Evolutionary conservation across 306 rosid genomes (phyloP).

Genomic region (Trifolium dubium): DNA sequence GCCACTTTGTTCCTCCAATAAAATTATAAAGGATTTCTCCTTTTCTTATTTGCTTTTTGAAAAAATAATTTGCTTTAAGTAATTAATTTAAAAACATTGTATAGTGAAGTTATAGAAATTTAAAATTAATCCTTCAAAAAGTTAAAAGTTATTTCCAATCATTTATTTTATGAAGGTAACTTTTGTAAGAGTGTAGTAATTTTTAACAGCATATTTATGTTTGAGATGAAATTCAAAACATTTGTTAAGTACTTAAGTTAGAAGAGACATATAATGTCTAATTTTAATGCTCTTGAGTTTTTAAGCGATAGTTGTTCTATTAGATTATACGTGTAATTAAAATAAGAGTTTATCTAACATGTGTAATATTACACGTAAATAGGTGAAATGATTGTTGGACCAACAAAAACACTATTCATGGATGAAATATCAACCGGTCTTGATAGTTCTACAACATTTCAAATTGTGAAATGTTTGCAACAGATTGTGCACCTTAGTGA

Average conservation of each 20-base stretch:
- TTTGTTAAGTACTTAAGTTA: no score
- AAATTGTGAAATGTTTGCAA: conserved; percentile 87
- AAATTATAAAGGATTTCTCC: background rate
- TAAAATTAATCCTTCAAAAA: background rate
- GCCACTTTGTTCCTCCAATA: background rate
- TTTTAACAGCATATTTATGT: no score
- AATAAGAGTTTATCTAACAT: no score
- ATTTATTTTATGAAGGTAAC: no score
- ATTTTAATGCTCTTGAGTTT: no score
- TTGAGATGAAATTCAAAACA: no score
- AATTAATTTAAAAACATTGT: background rate
- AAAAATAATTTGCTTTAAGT: background rate
- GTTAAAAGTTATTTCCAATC: no score
- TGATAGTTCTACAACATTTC: conserved; percentile 92
- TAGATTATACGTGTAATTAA: no score
- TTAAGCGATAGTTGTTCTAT: no score
- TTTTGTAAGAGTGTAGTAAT: no score
- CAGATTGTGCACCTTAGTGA: conserved; percentile 89
- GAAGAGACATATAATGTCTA: no score
- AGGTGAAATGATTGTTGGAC: conserved; percentile 97
- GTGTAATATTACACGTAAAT: no score
- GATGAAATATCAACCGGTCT: conserved; percentile 98
- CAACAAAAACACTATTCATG: conserved; percentile 83
- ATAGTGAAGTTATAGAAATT: background rate
- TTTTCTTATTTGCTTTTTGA: background rate